These are phyloP conservation scores for Nyctanthes arbortristis DNA, from an alignment of 257 asterid species.

Conservation along the genomic window DNA sequence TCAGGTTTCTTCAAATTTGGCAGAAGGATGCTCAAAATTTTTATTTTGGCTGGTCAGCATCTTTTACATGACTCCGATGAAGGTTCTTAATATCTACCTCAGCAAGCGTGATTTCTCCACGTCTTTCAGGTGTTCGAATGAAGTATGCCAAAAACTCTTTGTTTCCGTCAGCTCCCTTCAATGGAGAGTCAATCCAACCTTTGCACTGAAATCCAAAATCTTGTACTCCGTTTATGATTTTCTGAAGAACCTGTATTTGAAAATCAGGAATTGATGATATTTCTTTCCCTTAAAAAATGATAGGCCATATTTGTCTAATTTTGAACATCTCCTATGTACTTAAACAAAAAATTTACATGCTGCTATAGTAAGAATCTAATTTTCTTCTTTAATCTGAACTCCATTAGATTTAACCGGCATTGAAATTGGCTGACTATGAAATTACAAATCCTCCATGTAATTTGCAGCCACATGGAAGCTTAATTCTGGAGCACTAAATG, in stretches of 20 bases:
- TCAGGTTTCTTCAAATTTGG: background rate
- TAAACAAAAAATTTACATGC: background rate
- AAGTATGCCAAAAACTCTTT: slow-evolving; percentile 83
- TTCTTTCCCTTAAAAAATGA: background rate
- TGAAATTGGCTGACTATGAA: background rate
- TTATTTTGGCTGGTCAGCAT: too few relatives aligned
- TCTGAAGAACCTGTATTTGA: slow-evolving; percentile 57
- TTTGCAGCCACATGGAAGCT: background rate
- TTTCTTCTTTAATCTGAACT: background rate
- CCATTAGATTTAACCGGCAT: background rate
- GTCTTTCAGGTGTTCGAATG: slow-evolving; percentile 34
- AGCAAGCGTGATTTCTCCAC: slow-evolving; percentile 12
- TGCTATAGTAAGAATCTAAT: background rate
- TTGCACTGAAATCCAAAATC: slow-evolving; percentile 64
- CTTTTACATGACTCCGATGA: slow-evolving; percentile 11
- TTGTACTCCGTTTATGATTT: slow-evolving; percentile 77
- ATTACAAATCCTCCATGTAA: background rate
- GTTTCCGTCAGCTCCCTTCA: slow-evolving; percentile 94
- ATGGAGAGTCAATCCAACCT: slow-evolving; percentile 97
- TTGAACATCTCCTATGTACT: background rate
- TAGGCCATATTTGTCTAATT: background rate
- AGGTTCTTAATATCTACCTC: slow-evolving; percentile 38
- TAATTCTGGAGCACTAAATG: background rate
- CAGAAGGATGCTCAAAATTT: background rate
- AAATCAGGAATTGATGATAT: background rate